These are phyloP conservation scores for Durusdinium trenchii DNA, from an alignment of 73 alveolate species.

Conservation along the genomic window DNA sequence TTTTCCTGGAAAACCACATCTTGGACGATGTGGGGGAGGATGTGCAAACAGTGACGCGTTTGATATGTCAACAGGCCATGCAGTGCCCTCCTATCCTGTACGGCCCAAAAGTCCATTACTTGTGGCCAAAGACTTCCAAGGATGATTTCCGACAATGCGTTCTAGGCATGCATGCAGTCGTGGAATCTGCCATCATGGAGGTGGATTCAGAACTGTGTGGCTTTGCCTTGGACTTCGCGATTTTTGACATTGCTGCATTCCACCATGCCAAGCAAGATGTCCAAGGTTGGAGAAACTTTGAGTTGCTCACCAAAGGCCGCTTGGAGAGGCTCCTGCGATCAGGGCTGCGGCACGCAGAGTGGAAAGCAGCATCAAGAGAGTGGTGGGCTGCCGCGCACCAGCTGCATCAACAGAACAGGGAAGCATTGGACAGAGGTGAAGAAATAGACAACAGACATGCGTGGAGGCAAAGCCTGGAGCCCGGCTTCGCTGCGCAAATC, in stretches of 20 bases:
- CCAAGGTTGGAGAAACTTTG: too few species aligned
- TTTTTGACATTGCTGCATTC: not conserved
- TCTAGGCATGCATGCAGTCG: not conserved
- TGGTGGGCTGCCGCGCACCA: conserved; percentile 5
- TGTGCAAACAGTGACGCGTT: not conserved
- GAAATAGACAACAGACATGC: not conserved
- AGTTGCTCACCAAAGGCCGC: not conserved
- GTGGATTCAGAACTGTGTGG: not conserved
- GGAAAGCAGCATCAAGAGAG: not conserved
- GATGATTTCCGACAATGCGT: not conserved
- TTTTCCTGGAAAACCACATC: not conserved
- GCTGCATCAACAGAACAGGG: not conserved
- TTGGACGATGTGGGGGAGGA: not conserved
- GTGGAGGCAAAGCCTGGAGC: not conserved
- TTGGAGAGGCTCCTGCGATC: not conserved
- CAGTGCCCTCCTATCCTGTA: not conserved
- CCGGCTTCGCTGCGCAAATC: not conserved
- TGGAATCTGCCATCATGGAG: not conserved
- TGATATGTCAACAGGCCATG: conserved; percentile 9
- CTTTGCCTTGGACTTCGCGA: not conserved
- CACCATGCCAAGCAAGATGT: not conserved
- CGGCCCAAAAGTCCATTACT: not conserved
- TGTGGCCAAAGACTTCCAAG: not conserved
- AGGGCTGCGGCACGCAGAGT: not conserved
- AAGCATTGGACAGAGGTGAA: not conserved